These are phyloP conservation scores for Cryomyces minteri DNA, from an alignment of 495 filamentous ascomycete genomes.

Conservation along the genomic window DNA sequence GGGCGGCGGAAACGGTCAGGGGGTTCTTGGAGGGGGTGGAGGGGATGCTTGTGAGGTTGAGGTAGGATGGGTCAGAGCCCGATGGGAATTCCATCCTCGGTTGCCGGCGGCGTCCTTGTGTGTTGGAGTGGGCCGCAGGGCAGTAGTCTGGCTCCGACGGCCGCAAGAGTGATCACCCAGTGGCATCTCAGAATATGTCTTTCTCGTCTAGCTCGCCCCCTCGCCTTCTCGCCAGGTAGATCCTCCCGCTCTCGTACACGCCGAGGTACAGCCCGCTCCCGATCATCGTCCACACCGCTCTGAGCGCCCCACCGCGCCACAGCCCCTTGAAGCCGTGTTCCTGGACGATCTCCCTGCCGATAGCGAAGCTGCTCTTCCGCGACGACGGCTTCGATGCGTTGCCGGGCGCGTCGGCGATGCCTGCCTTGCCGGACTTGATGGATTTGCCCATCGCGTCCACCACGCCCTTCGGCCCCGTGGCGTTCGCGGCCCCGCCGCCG, in stretches of 20 bases:
- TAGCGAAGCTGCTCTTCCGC: constrained; percentile 27
- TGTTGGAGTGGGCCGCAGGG: too few species aligned
- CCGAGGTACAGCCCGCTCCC: constrained; percentile 73
- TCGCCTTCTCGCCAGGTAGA: constrained; percentile 43
- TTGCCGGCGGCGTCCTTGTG: too few species aligned
- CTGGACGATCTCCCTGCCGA: constrained; percentile 40
- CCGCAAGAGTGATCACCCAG: too few species aligned
- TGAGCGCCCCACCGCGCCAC: constrained; percentile 60
- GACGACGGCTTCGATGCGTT: constrained; percentile 4
- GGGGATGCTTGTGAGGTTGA: constrained; percentile 47
- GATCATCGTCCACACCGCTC: constrained; percentile 63
- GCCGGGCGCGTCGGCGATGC: constrained; percentile 1
- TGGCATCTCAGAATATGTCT: constrained; percentile 6
- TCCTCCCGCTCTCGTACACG: constrained; percentile 62
- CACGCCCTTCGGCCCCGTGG: constrained; percentile 5
- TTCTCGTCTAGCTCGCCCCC: constrained; percentile 14
- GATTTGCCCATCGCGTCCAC: constrained; percentile 18
- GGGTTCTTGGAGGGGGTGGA: constrained; percentile 66
- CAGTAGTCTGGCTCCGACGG: too few species aligned
- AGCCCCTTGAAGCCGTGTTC: constrained; percentile 52
- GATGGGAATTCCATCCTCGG: too few species aligned
- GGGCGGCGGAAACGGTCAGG: constrained; percentile 64
- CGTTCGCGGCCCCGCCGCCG: constrained; percentile 6
- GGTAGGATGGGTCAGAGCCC: too few species aligned
- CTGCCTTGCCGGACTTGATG: constrained; percentile 9